These are phyloP conservation scores for Dipteronia sinensis DNA, from an alignment of 345 rosid species.

Conservation along the genomic window DNA sequence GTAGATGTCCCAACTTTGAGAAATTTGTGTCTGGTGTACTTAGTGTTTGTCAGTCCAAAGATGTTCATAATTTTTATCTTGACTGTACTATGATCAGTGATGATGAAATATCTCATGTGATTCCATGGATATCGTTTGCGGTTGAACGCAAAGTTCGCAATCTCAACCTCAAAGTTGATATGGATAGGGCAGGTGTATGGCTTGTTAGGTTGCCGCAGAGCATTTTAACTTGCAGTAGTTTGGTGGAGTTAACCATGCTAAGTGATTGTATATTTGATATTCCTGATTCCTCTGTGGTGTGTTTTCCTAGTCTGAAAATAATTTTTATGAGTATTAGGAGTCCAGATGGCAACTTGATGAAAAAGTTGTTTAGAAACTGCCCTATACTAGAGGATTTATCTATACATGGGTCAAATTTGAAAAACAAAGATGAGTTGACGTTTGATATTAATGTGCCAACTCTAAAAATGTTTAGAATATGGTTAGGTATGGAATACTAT, in stretches of 20 bases:
- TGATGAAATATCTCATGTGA: no score
- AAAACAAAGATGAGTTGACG: neutral
- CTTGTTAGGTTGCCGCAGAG: neutral
- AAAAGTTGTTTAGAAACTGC: neutral
- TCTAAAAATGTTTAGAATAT: neutral
- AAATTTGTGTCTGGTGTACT: conserved; percentile 1
- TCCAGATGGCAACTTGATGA: neutral
- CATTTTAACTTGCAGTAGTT: neutral
- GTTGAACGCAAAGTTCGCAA: neutral
- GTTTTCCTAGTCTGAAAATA: neutral
- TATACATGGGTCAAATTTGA: neutral
- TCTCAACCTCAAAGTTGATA: neutral
- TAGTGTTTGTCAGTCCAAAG: neutral
- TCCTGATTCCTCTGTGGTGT: neutral
- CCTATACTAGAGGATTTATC: neutral
- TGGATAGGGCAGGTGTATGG: neutral
- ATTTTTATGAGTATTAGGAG: neutral
- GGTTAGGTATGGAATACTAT: no score
- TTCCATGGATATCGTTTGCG: neutral
- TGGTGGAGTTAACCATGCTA: conserved; percentile 2
- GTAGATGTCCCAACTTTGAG: neutral
- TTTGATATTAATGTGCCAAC: neutral
- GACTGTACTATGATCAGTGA: neutral
- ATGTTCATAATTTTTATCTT: conserved; percentile 5
- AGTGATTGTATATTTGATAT: neutral